A percentile compares a stretch with the other conserved stretches of the same genome.
Conservation (phyloP, 257 asterid genomes). For the Lycium barbarum region DNA sequence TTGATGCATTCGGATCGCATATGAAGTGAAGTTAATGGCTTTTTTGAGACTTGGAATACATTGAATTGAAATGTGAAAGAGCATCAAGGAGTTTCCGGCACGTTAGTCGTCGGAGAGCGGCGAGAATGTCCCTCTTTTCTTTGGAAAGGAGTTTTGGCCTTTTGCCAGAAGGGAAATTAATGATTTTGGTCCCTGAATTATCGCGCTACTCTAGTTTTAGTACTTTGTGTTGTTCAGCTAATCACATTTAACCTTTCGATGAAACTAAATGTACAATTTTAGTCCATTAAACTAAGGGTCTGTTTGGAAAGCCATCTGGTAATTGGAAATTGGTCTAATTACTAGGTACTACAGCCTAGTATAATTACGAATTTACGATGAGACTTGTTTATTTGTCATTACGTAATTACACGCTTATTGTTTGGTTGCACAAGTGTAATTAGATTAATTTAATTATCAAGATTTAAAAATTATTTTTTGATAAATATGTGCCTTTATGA, state of each 20-base stretch:
- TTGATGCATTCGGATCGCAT: constrained; percentile 42
- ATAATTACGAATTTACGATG: no score
- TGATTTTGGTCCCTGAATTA: neutral
- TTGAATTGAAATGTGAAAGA: neutral
- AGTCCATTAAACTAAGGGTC: neutral
- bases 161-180: neutral
- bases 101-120: constrained; percentile 7
- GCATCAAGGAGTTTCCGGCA: neutral
- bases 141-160: neutral
- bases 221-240: neutral
- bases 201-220: neutral
- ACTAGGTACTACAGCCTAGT: no score
- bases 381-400: no score
- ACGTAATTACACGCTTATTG: no score
- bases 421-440: no score
- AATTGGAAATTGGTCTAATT: no score
- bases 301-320: no score
- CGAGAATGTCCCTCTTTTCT: constrained; percentile 3
- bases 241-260: neutral
- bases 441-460: no score
- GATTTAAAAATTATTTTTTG: no score
- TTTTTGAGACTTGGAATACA: neutral
- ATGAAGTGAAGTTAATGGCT: neutral
- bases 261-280: neutral
- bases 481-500: no score